Conservation (phyloP, 2,329 filamentous ascomycete species). For the Trichoderma cornu-damae region DNA sequence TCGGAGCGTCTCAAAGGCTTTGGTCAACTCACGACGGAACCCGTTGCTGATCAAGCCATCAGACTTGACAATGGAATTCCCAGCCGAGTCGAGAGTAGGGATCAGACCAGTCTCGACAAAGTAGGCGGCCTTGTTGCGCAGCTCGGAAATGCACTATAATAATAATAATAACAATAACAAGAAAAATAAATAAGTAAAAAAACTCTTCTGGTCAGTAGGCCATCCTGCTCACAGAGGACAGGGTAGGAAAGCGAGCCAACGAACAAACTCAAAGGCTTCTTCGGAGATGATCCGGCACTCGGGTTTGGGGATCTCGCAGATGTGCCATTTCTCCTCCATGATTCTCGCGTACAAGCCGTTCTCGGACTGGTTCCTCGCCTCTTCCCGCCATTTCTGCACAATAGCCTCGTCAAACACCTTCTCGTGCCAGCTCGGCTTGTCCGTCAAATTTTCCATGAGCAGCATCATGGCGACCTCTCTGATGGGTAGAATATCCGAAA, state of each 20-base stretch:
- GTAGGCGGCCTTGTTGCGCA: constrained; percentile 43
- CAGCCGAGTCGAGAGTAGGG: constrained; percentile 15
- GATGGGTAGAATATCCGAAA: constrained; percentile 17
- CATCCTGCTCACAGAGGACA: no score
- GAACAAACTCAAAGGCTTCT: constrained; percentile 34
- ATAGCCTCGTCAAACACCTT: constrained; percentile 27
- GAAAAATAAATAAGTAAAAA: no score
- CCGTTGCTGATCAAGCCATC: not conserved
- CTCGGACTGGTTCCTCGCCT: constrained; percentile 18
- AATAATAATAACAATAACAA: no score
- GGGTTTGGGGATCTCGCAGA: constrained; percentile 1
- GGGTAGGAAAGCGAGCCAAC: not conserved
- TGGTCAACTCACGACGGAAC: constrained; percentile 5
- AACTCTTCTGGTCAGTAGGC: no score
- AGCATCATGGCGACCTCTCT: constrained; percentile 26
- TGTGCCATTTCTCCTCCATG: constrained; percentile 12
- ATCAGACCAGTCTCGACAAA: constrained; percentile 37
- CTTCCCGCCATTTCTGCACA: constrained; percentile 25
- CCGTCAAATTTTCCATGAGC: constrained; percentile 28
- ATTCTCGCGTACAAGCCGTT: constrained; percentile 13
- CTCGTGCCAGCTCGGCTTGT: constrained; percentile 28
- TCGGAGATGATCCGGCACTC: constrained; percentile 14
- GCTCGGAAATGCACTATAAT: constrained; percentile 35
- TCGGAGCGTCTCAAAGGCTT: constrained; percentile 11
- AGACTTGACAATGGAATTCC: constrained; percentile 9